A percentile compares a stretch with the other conserved stretches of the same genome.
phyloP scores from a whole-genome alignment of 2,329 filamentous ascomycete species.

The Calcarisporium arbuscula region DNA sequence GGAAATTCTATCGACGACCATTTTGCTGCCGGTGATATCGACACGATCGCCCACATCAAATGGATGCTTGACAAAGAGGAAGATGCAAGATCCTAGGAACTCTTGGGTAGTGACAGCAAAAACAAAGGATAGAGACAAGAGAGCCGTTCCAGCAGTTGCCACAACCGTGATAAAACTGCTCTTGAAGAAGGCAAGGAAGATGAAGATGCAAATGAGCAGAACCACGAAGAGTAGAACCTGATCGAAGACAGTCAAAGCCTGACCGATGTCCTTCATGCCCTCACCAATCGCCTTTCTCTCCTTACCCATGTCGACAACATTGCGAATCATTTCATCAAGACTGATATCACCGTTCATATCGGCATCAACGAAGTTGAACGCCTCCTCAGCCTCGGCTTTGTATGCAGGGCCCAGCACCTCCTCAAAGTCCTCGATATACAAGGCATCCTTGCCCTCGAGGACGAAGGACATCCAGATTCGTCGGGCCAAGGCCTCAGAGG shows the following conservation, averaged over 20 bases:
- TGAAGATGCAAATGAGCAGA: slow-evolving; percentile 71
- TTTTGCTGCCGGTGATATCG: slow-evolving; percentile 63
- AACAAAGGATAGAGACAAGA: slow-evolving; percentile 94
- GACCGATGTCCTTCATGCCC: slow-evolving; percentile 96
- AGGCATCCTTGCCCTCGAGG: slow-evolving; percentile 74
- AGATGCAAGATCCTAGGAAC: slow-evolving; percentile 96
- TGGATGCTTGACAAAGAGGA: slow-evolving; percentile 97
- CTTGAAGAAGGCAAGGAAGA: slow-evolving; percentile 84
- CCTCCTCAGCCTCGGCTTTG: slow-evolving; percentile 75
- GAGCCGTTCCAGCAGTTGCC: slow-evolving; percentile 81
- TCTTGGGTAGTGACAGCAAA: slow-evolving; percentile 90
- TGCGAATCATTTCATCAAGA: slow-evolving; percentile 90
- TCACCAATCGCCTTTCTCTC: slow-evolving; percentile 83
- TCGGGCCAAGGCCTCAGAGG: slow-evolving; percentile 86
- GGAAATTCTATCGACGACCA: slow-evolving; percentile 89
- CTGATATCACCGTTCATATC: slow-evolving; percentile 93
- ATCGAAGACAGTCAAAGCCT: slow-evolving; percentile 88
- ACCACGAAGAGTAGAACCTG: slow-evolving; percentile 77
- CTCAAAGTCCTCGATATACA: slow-evolving; percentile 73
- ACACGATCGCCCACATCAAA: slow-evolving; percentile 95
- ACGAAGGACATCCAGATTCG: slow-evolving; percentile 99
- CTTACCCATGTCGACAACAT: slow-evolving; percentile 74
- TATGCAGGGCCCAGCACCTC: slow-evolving; percentile 79
- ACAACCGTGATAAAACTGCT: slow-evolving; percentile 78
- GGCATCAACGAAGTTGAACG: slow-evolving; percentile 72